phyloP scores from a whole-genome alignment of 2,329 filamentous ascomycete genomes.

The Stemphylium vesicarium region DNA sequence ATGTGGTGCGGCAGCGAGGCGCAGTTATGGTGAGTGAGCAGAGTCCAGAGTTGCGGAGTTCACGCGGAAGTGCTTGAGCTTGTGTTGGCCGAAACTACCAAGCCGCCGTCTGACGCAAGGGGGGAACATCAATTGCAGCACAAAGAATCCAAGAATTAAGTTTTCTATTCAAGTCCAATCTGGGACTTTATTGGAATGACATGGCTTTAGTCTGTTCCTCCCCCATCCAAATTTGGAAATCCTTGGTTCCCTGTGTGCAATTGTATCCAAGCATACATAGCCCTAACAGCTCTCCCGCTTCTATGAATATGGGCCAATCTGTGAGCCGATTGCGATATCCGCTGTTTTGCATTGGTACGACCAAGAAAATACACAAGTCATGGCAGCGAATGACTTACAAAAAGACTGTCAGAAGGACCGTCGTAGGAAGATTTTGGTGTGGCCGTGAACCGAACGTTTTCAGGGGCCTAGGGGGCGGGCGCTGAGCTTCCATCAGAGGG shows the following conservation, averaged over 20 bases:
- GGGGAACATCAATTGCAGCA: constrained; percentile 21
- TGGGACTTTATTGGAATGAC: constrained; percentile 11
- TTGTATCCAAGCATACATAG: neutral
- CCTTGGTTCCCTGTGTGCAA: neutral
- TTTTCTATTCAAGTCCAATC: constrained; percentile 38
- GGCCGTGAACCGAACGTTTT: neutral
- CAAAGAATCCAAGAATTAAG: constrained; percentile 28
- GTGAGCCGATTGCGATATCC: constrained; percentile 1
- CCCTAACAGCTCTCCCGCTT: neutral
- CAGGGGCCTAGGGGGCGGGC: neutral
- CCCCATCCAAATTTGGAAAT: neutral
- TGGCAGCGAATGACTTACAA: neutral
- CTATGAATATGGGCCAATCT: neutral
- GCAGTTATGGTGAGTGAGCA: constrained; percentile 3
- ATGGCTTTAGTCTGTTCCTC: neutral
- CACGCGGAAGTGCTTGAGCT: constrained; percentile 36
- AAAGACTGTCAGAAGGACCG: neutral
- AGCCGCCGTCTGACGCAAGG: constrained; percentile 34
- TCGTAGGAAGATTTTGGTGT: neutral
- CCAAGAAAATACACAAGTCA: constrained; percentile 1
- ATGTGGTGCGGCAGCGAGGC: constrained; percentile 5
- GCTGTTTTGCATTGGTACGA: neutral
- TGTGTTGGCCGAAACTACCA: constrained; percentile 38
- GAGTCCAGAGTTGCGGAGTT: constrained; percentile 33
- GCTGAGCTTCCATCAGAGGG: neutral